phyloP scores from a whole-genome alignment of 768 basidiomycete species.

The Xanthoconium purpureum region DNA sequence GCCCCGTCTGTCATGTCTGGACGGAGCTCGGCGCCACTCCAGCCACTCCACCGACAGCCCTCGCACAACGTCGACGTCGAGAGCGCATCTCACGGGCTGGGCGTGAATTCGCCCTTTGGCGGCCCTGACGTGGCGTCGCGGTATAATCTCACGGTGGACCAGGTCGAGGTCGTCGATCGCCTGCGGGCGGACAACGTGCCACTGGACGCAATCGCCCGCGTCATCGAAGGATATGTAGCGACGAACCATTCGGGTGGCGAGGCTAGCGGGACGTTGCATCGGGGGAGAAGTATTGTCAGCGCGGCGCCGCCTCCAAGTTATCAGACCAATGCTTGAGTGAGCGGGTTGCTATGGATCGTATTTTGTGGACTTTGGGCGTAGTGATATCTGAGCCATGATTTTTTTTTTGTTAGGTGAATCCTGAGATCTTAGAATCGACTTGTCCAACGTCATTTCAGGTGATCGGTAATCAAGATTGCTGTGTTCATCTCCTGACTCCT shows the following conservation, averaged over 20 bases:
- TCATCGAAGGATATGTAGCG: conserved; percentile 10
- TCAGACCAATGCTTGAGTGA: conserved; percentile 3
- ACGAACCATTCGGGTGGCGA: background rate
- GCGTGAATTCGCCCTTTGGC: background rate
- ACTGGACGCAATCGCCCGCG: conserved; percentile 11
- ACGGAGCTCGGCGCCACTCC: background rate
- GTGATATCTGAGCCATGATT: background rate
- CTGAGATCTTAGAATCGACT: no score
- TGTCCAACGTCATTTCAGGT: background rate
- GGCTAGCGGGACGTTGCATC: background rate
- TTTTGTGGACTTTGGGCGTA: no score
- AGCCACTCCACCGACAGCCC: conserved; percentile 1
- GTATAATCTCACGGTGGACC: conserved; percentile 10
- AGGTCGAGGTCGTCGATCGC: conserved; percentile 11
- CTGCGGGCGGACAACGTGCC: conserved; percentile 11
- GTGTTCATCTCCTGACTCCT: background rate
- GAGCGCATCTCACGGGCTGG: background rate
- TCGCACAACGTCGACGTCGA: background rate
- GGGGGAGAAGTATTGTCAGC: conserved; percentile 1
- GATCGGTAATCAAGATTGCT: background rate
- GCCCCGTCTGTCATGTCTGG: conserved; percentile 1
- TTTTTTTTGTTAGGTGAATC: no score
- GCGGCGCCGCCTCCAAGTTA: conserved; percentile 20
- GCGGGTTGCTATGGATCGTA: no score
- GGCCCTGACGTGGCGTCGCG: background rate